Evolutionary conservation across 495 filamentous ascomycete genomes (phyloP), one percentile per base, ranked within the genome.

Genomic region (Penicillium desertorum): DNA sequence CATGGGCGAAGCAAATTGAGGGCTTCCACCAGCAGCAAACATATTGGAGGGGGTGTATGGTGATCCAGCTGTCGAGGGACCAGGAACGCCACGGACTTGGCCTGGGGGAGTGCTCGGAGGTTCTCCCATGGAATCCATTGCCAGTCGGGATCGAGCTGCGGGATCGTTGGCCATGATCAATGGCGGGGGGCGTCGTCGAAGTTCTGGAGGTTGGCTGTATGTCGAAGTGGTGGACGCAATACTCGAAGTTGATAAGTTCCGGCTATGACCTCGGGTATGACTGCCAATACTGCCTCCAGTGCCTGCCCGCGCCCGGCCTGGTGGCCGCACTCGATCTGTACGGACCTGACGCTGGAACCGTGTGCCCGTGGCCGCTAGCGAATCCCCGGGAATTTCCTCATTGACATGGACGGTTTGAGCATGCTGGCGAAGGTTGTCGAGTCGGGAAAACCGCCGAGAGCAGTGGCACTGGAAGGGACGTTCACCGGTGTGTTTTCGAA

Each of bases 391-490:
- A 19, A 98, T 98, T 47, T 96, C 93, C 68, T 98, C 95, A 72
- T 98, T 96, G 43, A 95, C 88, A 66, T 98, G 95, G 1, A 98
- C 95, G 0, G 95, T 98, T 66, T 96, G 95, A 16, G 94, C 95
- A 76, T 98, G 94, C 64, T 98, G 94, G 39, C 94, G 86, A 36
- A 98, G 78, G 62, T 98, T 98, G 71, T 98, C 94, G 36, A 98
- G 83, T 34, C 94, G 85, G n/a, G 94, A 98, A 71, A 98, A 98
- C 62, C 92, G 84, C 39, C 94, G 86, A 3, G 88, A 89, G 71
- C 94, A 98, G 71, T 98, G 94, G 65, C 94, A 98, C 71, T 96
- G 91, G 64, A 98, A 98, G 1, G 94, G 94, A 14, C 94, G 89
- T 72, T 98, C 94, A 19, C 94, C 94, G 2, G 94, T 98, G 68